Conservation (phyloP, 176 grass and related monocot species). For the Triticum monococcum region DNA sequence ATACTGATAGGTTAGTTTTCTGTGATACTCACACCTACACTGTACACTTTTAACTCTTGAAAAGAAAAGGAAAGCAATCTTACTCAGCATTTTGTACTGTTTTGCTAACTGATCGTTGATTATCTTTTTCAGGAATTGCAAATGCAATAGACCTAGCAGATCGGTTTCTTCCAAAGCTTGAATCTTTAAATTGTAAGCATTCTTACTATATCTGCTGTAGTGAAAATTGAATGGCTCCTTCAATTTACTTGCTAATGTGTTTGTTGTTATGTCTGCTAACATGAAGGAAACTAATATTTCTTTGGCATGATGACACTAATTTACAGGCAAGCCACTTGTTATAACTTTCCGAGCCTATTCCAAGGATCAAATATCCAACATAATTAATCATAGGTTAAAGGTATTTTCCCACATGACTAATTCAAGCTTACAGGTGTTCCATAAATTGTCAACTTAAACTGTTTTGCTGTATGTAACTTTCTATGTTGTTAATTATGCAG, state of each 20-base stretch:
- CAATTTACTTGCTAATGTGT: background rate
- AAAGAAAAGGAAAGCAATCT: background rate
- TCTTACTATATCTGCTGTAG: background rate
- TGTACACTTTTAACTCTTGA: background rate
- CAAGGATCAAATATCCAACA: conserved; percentile 87
- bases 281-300: background rate
- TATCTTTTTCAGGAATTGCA: conserved; percentile 70
- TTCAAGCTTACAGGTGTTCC: background rate
- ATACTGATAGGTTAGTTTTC: conserved; percentile 75
- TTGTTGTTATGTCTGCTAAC: conserved; percentile 16
- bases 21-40: background rate
- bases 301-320: conserved; percentile 26
- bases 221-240: background rate
- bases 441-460: background rate
- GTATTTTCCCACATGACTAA: conserved; percentile 22
- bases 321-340: conserved; percentile 77
- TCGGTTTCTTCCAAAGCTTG: conserved; percentile 90
- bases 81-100: background rate
- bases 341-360: conserved; percentile 88
- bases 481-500: conserved; percentile 42
- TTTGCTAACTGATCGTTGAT: conserved; percentile 22
- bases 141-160: conserved; percentile 95
- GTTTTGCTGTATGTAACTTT: background rate
- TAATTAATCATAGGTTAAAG: conserved; percentile 83
- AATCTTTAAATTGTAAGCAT: conserved; percentile 88